These are phyloP conservation scores for Coniochaeta ligniaria DNA, from an alignment of 2,329 filamentous ascomycete genomes.

Conservation along the genomic window DNA sequence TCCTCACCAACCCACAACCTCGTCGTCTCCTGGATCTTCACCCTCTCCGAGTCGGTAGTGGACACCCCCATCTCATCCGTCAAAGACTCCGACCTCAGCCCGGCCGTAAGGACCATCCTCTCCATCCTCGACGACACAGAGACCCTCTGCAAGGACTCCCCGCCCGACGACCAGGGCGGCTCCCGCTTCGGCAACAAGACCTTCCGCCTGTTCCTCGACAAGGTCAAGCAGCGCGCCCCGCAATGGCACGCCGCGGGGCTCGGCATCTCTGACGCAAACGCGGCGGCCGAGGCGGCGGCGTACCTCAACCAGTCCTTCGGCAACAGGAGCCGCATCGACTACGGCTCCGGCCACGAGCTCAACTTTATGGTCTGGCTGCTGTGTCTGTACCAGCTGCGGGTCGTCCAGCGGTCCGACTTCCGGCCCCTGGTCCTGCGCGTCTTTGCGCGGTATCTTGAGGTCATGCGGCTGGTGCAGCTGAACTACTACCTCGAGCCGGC, in stretches of 20 bases:
- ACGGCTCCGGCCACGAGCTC: constrained; percentile 93
- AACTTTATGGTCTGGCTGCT: constrained; percentile 97
- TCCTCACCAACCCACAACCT: constrained; percentile 68
- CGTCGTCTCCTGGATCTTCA: constrained; percentile 78
- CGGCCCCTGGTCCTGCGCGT: constrained; percentile 66
- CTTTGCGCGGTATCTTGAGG: constrained; percentile 71
- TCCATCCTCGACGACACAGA: constrained; percentile 64
- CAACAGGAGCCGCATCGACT: constrained; percentile 83
- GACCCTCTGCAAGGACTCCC: constrained; percentile 57
- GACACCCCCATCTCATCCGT: constrained; percentile 61
- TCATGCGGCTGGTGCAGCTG: constrained; percentile 84
- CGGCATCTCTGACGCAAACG: constrained; percentile 31
- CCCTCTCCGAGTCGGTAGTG: constrained; percentile 72
- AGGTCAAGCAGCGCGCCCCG: constrained; percentile 46
- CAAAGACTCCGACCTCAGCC: constrained; percentile 47
- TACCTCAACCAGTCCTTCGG: constrained; percentile 84
- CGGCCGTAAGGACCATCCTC: constrained; percentile 56
- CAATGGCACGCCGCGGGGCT: constrained; percentile 61
- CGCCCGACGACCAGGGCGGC: constrained; percentile 77
- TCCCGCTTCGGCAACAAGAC: constrained; percentile 93
- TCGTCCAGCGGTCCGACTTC: constrained; percentile 62
- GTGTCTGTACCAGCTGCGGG: constrained; percentile 75
- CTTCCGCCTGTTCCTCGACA: constrained; percentile 76
- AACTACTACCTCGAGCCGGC: constrained; percentile 97
- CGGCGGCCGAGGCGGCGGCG: constrained; percentile 65